Conservation (phyloP, 176 grass and related monocot genomes). For the Ananas comosus region DNA sequence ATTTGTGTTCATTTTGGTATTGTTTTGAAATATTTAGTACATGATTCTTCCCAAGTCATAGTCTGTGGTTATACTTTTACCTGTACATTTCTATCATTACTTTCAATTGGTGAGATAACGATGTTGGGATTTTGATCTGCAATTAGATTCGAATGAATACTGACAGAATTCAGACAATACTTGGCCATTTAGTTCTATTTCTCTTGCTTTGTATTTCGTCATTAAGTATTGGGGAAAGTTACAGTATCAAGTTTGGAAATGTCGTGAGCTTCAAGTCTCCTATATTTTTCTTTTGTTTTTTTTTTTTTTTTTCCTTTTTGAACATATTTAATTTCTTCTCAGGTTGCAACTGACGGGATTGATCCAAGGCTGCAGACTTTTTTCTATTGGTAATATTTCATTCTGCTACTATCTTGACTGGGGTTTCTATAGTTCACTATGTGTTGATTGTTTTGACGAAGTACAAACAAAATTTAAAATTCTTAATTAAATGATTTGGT, state of each 20-base stretch:
- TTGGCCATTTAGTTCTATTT: neutral
- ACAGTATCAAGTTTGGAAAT: neutral
- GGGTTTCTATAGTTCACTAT: no score
- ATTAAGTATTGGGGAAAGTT: neutral
- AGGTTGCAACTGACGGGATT: slow-evolving; percentile 64
- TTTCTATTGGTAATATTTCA: slow-evolving; percentile 54
- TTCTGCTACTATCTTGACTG: slow-evolving; percentile 4
- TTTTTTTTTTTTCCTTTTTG: neutral
- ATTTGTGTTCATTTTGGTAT: no score
- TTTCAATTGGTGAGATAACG: no score
- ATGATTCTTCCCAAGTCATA: no score
- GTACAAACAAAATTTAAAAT: neutral
- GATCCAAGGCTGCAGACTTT: slow-evolving; percentile 97
- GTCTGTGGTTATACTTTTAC: no score
- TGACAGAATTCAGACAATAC: no score
- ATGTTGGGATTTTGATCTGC: no score
- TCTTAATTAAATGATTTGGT: slow-evolving; percentile 13
- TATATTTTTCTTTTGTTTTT: neutral
- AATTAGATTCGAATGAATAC: no score
- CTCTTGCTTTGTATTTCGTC: neutral
- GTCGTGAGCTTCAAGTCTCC: neutral
- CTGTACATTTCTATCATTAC: no score
- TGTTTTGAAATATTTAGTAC: no score
- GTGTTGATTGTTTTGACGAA: neutral
- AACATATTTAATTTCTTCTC: slow-evolving; percentile 17